Evolutionary conservation across 495 filamentous ascomycete genomes (phyloP), one percentile per base, ranked within the genome.

Genomic region (Aspergillus sparsus): DNA sequence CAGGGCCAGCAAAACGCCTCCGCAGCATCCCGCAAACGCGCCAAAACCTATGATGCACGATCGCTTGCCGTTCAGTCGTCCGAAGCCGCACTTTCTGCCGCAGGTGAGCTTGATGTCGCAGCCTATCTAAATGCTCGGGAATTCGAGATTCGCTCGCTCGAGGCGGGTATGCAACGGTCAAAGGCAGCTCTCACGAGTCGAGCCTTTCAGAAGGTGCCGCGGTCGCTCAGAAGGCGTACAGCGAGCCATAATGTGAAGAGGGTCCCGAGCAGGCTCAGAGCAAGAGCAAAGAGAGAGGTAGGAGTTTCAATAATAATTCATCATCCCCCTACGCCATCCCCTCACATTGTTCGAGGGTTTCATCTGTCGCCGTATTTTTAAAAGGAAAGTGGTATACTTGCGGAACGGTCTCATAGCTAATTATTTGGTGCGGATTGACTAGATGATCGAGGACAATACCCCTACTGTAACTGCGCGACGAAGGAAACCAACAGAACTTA

Each of bases 211-310:
- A 80, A 87, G 57, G 89, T 98, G 12, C 94, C 94, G 0, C 83
- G 90, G 60, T 84, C 87, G 49, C 75, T 98, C 83, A 79, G 94
- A 49, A 80, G 94, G 55, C 81, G 94, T 62, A 96, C 94, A 0
- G 94, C 92, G 18, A 95, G 91, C 71, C 94, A 98, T 72, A 96
- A 98, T 84, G 88, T 89, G 45, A 96, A 95, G 74, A 83, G 86
- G 53, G 87, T 98, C n/a, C 94, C 94, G 31, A 89, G 85, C 66
- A 78, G 89, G 62, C 75, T 98, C 63, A 82, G 87, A 58, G 76
- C 68, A 31, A 80, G 89, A 66, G 92, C 90, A 2, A 83, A 76
- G 64, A 82, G 80, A 67, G 94, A 98, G 80, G 84, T 87, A 72
- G 49, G 21, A 27, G 21, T 27, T 27, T 3, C 21, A 27, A 27